Percentiles rank a stretch among this genome's conserved stretches.
These are phyloP conservation scores for Aechmea fasciata DNA, from an alignment of 176 grass and related monocot species.

Conservation along the genomic window DNA sequence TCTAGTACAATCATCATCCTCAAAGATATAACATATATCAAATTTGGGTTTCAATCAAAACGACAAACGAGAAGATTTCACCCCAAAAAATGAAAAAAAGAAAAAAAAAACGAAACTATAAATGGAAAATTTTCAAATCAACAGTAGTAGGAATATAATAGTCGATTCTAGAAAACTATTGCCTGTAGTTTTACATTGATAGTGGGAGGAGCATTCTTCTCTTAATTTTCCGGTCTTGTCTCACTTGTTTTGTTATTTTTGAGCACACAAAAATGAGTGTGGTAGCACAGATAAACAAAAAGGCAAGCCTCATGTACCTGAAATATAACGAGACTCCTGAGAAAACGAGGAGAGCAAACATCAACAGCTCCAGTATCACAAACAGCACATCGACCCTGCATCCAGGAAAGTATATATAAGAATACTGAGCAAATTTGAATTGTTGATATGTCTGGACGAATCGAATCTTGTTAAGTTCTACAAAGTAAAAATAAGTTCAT, in stretches of 20 bases:
- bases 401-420: not conserved
- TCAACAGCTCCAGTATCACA: slow-evolving; percentile 44
- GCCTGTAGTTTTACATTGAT: slow-evolving; percentile 27
- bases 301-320: slow-evolving; percentile 29
- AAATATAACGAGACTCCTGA: slow-evolving; percentile 42
- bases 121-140: too few species aligned
- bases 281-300: slow-evolving; percentile 28
- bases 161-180: not conserved
- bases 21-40: too few species aligned
- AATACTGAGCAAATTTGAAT: too few species aligned
- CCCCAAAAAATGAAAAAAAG: too few species aligned
- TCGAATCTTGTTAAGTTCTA: too few species aligned
- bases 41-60: too few species aligned
- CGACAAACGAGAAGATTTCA: too few species aligned
- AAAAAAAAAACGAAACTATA: too few species aligned
- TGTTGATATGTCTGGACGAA: too few species aligned
- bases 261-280: slow-evolving; percentile 27
- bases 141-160: too few species aligned
- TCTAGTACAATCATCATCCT: too few species aligned
- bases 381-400: slow-evolving; percentile 37
- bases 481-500: too few species aligned
- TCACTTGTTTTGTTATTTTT: slow-evolving; percentile 36
- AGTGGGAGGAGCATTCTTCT: slow-evolving; percentile 44
- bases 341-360: slow-evolving; percentile 39
- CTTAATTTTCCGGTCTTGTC: slow-evolving; percentile 30